These are phyloP conservation scores for Nymphaea colorata DNA, from an alignment of 164 flowering plant genomes.

Conservation along the genomic window DNA sequence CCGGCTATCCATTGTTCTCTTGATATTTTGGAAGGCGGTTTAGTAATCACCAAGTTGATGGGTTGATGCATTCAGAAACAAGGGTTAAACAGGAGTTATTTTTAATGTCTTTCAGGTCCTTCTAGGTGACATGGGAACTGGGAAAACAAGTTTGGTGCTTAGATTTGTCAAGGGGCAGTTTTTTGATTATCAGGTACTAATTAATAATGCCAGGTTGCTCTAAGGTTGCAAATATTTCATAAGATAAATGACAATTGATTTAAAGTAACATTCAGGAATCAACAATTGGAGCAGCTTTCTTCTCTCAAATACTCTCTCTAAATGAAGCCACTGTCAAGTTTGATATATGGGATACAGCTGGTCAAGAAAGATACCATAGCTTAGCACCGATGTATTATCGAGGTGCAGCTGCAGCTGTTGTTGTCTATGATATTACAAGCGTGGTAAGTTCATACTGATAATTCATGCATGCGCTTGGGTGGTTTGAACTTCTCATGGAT, in stretches of 20 bases:
- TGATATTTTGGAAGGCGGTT: background rate
- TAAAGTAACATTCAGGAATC: slow-evolving; percentile 47
- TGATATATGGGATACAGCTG: slow-evolving; percentile 93
- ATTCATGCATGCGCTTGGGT: no score
- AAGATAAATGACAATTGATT: slow-evolving; percentile 1
- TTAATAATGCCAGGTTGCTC: background rate
- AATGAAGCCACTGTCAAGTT: slow-evolving; percentile 66
- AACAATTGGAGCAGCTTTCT: slow-evolving; percentile 91
- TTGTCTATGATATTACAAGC: slow-evolving; percentile 80
- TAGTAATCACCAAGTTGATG: background rate
- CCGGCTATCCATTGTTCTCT: no score
- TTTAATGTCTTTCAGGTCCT: slow-evolving; percentile 39
- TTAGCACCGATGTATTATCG: slow-evolving; percentile 89
- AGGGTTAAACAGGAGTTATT: background rate
- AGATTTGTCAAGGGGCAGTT: slow-evolving; percentile 92
- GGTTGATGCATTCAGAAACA: background rate
- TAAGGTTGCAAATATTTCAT: background rate
- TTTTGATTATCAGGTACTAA: slow-evolving; percentile 66
- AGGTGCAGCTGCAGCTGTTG: slow-evolving; percentile 91
- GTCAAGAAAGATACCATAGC: slow-evolving; percentile 80
- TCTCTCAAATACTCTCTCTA: slow-evolving; percentile 62
- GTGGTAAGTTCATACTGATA: slow-evolving; percentile 25
- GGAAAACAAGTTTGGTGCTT: slow-evolving; percentile 81
- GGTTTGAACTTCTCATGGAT: no score
- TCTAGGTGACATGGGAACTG: slow-evolving; percentile 87